These are phyloP conservation scores for Exidia glandulosa DNA, from an alignment of 768 basidiomycete genomes.

Conservation along the genomic window DNA sequence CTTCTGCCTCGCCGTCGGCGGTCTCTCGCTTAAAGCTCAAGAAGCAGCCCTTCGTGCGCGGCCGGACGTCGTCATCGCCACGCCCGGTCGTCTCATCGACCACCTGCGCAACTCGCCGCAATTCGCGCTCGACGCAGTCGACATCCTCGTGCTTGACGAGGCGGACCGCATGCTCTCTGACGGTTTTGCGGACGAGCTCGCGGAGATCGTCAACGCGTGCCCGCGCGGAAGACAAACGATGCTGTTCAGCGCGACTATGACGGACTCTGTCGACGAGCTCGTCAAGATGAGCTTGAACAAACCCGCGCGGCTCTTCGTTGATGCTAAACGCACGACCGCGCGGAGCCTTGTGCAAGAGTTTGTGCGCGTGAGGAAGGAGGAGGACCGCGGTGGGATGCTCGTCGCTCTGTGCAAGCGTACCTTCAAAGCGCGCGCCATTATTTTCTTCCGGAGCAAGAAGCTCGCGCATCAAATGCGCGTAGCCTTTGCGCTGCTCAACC, in stretches of 20 bases:
- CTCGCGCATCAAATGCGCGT: conserved; percentile 95
- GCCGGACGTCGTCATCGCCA: conserved; percentile 92
- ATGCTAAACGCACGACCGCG: conserved; percentile 82
- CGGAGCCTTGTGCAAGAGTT: conserved; percentile 88
- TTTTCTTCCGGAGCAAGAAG: conserved; percentile 95
- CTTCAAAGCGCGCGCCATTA: conserved; percentile 72
- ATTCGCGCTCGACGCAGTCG: conserved; percentile 85
- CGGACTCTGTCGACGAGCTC: conserved; percentile 88
- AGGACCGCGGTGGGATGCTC: conserved; percentile 65
- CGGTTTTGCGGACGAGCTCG: conserved; percentile 89
- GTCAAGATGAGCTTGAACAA: conserved; percentile 87
- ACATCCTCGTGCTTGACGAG: conserved; percentile 91
- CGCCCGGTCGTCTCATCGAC: conserved; percentile 95
- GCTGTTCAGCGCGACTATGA: conserved; percentile 99
- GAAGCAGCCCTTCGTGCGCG: conserved; percentile 73
- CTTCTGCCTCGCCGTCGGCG: conserved; percentile 90
- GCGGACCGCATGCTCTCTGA: conserved; percentile 95
- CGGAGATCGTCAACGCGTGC: conserved; percentile 87
- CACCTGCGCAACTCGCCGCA: conserved; percentile 92
- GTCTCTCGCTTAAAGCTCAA: conserved; percentile 86
- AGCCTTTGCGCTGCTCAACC: conserved; percentile 76
- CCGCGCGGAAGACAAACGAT: conserved; percentile 88
- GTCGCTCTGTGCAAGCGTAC: conserved; percentile 78
- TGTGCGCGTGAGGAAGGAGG: conserved; percentile 75
- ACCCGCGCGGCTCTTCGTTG: conserved; percentile 90